phyloP scores from a whole-genome alignment of 179 eudicot species.

The Pouteria campechiana region DNA sequence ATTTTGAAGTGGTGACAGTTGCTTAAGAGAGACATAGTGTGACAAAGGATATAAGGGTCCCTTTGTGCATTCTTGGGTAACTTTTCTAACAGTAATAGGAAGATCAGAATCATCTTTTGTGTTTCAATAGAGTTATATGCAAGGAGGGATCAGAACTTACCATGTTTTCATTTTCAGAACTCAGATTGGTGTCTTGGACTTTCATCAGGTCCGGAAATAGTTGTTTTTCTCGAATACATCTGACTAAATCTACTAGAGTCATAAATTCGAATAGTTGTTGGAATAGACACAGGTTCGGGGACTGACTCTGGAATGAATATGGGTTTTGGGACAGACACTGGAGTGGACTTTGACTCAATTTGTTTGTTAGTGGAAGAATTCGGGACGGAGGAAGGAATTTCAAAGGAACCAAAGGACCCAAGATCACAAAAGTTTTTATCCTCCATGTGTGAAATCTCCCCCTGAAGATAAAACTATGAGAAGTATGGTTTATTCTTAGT shows the following conservation, averaged over 20 bases:
- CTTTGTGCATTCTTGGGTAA: background rate
- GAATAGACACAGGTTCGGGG: background rate
- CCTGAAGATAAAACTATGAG: slow-evolving; percentile 3
- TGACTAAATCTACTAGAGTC: background rate
- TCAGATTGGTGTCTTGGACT: background rate
- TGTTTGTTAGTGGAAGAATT: too few species aligned
- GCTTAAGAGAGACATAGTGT: background rate
- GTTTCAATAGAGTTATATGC: too few species aligned
- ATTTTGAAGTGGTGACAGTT: background rate
- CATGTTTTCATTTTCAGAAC: background rate
- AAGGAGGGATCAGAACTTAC: background rate
- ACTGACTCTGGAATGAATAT: too few species aligned
- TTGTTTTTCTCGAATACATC: background rate
- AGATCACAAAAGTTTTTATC: background rate
- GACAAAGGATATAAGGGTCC: background rate
- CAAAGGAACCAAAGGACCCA: background rate
- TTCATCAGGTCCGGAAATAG: background rate
- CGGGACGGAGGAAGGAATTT: background rate
- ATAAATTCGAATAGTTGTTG: background rate
- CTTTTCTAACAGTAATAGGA: background rate
- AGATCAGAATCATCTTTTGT: background rate
- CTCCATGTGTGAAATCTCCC: background rate
- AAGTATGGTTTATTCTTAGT: too few species aligned
- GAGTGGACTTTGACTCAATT: too few species aligned
- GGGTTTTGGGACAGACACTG: too few species aligned